Evolutionary conservation across 495 filamentous ascomycete species (phyloP).

Genomic region (Pseudoneurospora amorphoporcata): DNA sequence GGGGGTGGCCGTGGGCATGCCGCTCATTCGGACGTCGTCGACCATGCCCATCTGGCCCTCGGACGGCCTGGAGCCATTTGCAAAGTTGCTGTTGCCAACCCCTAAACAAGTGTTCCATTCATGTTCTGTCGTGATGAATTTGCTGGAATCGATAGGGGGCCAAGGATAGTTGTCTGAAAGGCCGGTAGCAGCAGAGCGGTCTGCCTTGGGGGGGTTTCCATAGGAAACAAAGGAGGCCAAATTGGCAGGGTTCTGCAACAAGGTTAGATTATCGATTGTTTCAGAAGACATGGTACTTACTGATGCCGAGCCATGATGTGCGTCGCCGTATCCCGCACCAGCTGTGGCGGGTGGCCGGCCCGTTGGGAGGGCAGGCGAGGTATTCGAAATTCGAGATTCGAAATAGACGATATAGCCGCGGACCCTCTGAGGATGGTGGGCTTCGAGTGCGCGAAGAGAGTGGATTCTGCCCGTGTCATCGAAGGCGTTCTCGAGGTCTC

Average conservation of each 20-base stretch:
- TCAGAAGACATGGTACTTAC: neutral
- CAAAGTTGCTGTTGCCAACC: neutral
- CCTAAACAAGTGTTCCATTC: fast-evolving
- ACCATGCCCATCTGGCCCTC: neutral
- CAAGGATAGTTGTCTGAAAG: neutral
- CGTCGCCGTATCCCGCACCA: neutral
- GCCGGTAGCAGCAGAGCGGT: neutral
- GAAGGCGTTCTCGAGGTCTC: neutral
- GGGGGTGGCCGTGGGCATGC: neutral
- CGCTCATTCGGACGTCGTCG: neutral
- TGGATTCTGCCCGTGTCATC: neutral
- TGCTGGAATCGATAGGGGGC: neutral
- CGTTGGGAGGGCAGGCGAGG: neutral
- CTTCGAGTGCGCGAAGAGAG: neutral
- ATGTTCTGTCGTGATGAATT: neutral
- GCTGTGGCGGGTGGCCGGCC: neutral
- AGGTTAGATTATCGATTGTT: neutral
- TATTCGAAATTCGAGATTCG: neutral
- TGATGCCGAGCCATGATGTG: neutral
- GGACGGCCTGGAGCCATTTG: neutral
- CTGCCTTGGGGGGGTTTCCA: neutral
- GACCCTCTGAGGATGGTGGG: too few relatives aligned
- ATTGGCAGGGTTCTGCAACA: neutral
- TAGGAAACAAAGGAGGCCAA: neutral
- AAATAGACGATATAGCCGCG: too few relatives aligned